Evolutionary conservation across 1,284 basidiomycete genomes (phyloP), one percentile per base, ranked within the genome.

Genomic region (Tylopilus sp.): DNA sequence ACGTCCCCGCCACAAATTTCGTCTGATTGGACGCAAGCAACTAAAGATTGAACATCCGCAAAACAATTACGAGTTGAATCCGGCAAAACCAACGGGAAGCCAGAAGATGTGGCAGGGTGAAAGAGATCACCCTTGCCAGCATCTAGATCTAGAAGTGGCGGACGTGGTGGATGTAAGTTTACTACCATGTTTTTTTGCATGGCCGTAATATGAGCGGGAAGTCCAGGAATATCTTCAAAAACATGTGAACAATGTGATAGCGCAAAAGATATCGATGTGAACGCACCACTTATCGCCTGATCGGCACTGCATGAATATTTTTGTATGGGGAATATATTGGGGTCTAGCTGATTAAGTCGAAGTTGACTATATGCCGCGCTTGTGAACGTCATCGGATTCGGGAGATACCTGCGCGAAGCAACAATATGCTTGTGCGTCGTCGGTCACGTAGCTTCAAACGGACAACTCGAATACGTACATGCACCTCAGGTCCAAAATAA

Each of bases 361-460:
- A 91, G 73, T 47, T 88, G 84, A 52, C 82, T 81, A 59, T 81
- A 82, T 2, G 86, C 85, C 9, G 85, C 80, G 20, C 83, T 85
- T 0, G 83, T 85, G 62, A 91, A 94, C 14, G 83, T 83, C 21
- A 90, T 73, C 4, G 77, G 80, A 67, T 95, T 81, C 5, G 82
- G 69, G 36, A 72, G 71, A 48, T 83, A 73, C 53, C 79, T 73
- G 30, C 74, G 72, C 33, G 88, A 84, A 15, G 86, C 74, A 28
- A 91, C 68, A 9, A 89, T 57, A 61, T 92, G 87, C 84, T 92
- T 38, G 41, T 7, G 34, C 21, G 47, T 35, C 3, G n/a, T 59
- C 14, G 18, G 49, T 35, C 26, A 49, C 17, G 24, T 11, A 0
- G 46, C 18, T 30, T 38, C 5, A 2, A 12, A 39, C 4, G 34